Evolutionary conservation across 768 basidiomycete genomes (phyloP), one percentile per base, ranked within the genome.

Genomic region (Ramaria sp.): DNA sequence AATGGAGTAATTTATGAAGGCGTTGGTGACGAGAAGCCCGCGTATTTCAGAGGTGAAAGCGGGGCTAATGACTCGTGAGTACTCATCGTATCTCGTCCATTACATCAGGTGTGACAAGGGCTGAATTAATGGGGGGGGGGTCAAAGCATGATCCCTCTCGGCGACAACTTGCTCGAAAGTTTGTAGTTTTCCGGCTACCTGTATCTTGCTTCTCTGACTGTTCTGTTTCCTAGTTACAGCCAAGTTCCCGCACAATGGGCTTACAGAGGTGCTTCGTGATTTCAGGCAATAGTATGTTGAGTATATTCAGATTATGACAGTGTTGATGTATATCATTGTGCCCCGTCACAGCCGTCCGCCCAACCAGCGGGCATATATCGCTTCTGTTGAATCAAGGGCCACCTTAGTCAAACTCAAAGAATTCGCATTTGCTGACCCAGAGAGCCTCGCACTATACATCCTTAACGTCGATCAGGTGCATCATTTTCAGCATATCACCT

Each of bases 121-220:
- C n/a, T n/a, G n/a, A n/a, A n/a, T n/a, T n/a, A n/a, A n/a, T n/a
- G n/a, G n/a, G n/a, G n/a, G n/a, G n/a, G n/a, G n/a, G n/a, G n/a
- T n/a, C 28, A 57, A 34, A 61, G 59, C 45, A 63, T 63, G 63
- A 66, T 69, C 16, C 67, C 67, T 3, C 61, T 67, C 10, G 61
- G 63, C 54, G 67, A 69, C 58, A 69, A 69, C 53, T 61, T 68
- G 32, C 61, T 66, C 28, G 60, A 69, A 55, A 65, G 64, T 41
- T 55, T 59, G 30, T 44, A 5, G 12, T n/a, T 8, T 2, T 44
- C n/a, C n/a, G 15, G 20, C 15, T n/a, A 48, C 25, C 47, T 8
- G 15, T 20, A 9, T 20, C 9, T 22, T 38, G 16, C 38, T 6
- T 20, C 20, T 36, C 30, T 51, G 32, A 44, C 42, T n/a, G n/a